These are phyloP conservation scores for Priceomyces melissophilus DNA, from an alignment of 805 yeast species.

Conservation along the genomic window DNA sequence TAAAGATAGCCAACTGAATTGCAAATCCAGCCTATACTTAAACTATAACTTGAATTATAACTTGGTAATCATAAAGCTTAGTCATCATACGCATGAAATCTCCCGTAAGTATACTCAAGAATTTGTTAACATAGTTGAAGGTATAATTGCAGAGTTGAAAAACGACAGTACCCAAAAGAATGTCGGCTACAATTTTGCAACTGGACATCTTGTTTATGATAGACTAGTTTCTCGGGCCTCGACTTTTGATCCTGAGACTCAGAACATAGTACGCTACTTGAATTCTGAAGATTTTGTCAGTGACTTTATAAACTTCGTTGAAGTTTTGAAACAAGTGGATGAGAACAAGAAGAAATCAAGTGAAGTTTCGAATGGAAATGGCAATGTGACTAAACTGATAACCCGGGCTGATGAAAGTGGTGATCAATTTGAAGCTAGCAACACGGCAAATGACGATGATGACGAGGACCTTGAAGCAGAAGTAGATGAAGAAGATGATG, in stretches of 20 bases:
- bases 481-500: slow-evolving; percentile 11
- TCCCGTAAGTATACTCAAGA: slow-evolving; percentile 9
- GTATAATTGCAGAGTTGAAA: slow-evolving; percentile 5
- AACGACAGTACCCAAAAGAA: slow-evolving; percentile 1
- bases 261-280: slow-evolving; percentile 15
- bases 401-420: slow-evolving; percentile 7
- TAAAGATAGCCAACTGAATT: slow-evolving; percentile 12
- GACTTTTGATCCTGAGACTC: slow-evolving; percentile 15
- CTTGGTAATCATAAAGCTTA: slow-evolving; percentile 22
- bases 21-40: slow-evolving; percentile 17
- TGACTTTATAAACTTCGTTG: slow-evolving; percentile 27
- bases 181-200: slow-evolving; percentile 15
- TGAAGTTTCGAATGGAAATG: slow-evolving; percentile 5
- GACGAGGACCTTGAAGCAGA: slow-evolving; percentile 10
- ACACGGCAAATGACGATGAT: not conserved
- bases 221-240: slow-evolving; percentile 15
- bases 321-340: slow-evolving; percentile 1
- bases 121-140: slow-evolving; percentile 5
- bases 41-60: slow-evolving; percentile 18
- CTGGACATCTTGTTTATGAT: slow-evolving; percentile 23
- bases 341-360: not conserved
- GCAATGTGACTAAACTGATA: slow-evolving; percentile 6
- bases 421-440: slow-evolving; percentile 5
- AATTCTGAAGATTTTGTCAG: slow-evolving; percentile 24
- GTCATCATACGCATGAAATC: slow-evolving; percentile 14